These are phyloP conservation scores for Trypanosoma melophagium DNA, from an alignment of 208 protist species.

Conservation along the genomic window DNA sequence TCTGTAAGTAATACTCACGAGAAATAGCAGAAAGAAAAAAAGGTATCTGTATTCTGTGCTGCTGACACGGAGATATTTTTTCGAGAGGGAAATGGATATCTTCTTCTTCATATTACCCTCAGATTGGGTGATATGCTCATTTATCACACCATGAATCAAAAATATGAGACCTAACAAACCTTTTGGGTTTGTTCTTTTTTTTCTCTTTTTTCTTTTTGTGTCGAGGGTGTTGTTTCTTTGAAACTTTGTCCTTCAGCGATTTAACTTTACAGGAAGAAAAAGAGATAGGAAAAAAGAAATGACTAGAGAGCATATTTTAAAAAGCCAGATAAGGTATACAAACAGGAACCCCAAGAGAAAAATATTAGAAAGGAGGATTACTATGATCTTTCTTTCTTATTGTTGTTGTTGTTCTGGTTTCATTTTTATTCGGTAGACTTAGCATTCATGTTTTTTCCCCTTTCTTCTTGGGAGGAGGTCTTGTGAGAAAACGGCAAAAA, in stretches of 20 bases:
- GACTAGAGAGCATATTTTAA: too few species aligned
- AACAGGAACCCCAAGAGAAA: too few species aligned
- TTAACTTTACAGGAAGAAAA: neutral
- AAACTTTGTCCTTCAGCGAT: conserved; percentile 1
- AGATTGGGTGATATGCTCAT: too few species aligned
- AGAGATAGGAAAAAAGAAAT: neutral
- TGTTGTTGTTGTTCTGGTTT: conserved; percentile 9
- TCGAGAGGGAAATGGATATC: too few species aligned
- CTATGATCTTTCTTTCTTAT: conserved; percentile 12
- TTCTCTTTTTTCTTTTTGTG: too few species aligned
- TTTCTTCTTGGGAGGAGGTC: neutral
- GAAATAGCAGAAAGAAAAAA: neutral
- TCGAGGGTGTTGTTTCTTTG: neutral
- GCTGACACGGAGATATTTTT: neutral
- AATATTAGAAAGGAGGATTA: neutral
- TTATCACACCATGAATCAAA: too few species aligned
- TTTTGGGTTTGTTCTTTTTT: too few species aligned
- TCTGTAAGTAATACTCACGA: neutral
- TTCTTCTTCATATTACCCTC: too few species aligned
- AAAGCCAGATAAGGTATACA: too few species aligned
- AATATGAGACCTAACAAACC: too few species aligned
- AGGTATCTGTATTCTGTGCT: neutral
- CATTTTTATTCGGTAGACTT: conserved; percentile 8
- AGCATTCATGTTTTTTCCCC: conserved; percentile 14
- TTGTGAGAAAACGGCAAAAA: neutral